These are phyloP conservation scores for Populus deltoides DNA, from an alignment of 345 rosid species.

Conservation along the genomic window DNA sequence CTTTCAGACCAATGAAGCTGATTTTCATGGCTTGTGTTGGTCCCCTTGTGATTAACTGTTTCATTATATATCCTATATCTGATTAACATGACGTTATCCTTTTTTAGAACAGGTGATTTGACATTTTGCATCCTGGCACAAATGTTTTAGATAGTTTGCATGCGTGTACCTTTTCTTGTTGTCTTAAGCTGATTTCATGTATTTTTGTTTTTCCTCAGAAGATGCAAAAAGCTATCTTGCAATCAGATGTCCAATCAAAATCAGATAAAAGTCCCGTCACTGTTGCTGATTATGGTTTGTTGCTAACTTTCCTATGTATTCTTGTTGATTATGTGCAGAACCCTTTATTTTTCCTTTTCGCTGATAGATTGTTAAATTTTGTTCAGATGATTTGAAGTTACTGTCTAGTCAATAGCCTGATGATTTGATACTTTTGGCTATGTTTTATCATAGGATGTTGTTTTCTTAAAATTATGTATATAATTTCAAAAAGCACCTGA, in stretches of 20 bases:
- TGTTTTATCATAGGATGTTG: neutral
- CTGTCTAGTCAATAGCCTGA: neutral
- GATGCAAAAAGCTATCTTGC: constrained; percentile 75
- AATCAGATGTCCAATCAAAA: constrained; percentile 88
- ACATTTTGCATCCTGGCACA: neutral
- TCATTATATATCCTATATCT: neutral
- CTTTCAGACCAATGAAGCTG: neutral
- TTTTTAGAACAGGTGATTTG: neutral
- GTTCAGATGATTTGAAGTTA: neutral
- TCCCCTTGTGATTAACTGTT: neutral
- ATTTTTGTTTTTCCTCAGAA: constrained; percentile 48
- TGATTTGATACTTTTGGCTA: neutral
- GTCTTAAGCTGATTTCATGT: constrained; percentile 10
- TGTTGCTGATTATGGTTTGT: constrained; percentile 92
- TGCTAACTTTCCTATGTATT: constrained; percentile 3
- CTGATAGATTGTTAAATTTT: neutral
- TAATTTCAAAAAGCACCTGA: neutral
- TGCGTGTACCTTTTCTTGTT: neutral
- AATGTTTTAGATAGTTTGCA: neutral
- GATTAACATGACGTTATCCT: neutral
- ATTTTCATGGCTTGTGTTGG: neutral
- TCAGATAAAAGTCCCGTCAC: constrained; percentile 90
- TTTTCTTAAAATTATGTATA: neutral
- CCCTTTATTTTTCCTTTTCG: neutral
- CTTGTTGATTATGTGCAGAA: neutral